Evolutionary conservation across 352 stramenopile species (phyloP).

Genomic region (Thraustochytrium sp.): DNA sequence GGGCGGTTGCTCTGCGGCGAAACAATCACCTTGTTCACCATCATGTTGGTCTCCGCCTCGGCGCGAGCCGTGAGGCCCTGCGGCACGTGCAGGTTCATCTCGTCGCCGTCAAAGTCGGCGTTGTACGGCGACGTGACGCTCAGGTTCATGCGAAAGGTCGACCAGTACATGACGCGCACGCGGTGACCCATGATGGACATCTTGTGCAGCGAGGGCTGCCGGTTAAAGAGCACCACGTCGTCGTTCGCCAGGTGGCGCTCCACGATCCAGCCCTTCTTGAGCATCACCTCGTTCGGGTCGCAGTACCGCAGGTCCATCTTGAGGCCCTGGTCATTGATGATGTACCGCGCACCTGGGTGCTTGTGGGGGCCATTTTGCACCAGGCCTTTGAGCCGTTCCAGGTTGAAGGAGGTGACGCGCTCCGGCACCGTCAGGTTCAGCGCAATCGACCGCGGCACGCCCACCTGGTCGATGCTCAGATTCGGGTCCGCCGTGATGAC

Average conservation of each 20-base stretch:
- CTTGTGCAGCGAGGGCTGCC: conserved; percentile 98
- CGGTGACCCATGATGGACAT: conserved; percentile 99
- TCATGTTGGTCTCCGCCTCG: conserved; percentile 96
- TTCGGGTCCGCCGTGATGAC: conserved; percentile 99
- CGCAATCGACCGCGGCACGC: conserved; percentile 93
- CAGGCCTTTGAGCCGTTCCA: conserved; percentile 85
- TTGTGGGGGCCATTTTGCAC: conserved; percentile 91
- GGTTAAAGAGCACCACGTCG: conserved; percentile 99
- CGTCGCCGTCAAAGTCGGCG: conserved; percentile 99
- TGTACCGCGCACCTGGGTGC: conserved; percentile 95
- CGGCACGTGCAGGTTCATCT: conserved; percentile 98
- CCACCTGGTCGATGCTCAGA: conserved; percentile 93
- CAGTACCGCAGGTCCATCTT: conserved; percentile 96
- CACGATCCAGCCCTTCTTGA: conserved; percentile 96
- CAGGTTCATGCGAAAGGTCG: conserved; percentile 98
- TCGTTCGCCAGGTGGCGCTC: conserved; percentile 95
- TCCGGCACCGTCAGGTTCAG: conserved; percentile 98
- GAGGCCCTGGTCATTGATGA: conserved; percentile 92
- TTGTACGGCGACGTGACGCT: conserved; percentile 97
- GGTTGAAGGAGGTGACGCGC: conserved; percentile 98
- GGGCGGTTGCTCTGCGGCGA: conserved; percentile 95
- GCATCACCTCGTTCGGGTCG: conserved; percentile 89
- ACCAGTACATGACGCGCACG: conserved; percentile 98
- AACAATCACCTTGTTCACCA: conserved; percentile 96
- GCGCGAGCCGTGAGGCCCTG: conserved; percentile 94